Base-by-base conservation (phyloP, 108 stramenopile species). In the Nitzschia sp. region DNA sequence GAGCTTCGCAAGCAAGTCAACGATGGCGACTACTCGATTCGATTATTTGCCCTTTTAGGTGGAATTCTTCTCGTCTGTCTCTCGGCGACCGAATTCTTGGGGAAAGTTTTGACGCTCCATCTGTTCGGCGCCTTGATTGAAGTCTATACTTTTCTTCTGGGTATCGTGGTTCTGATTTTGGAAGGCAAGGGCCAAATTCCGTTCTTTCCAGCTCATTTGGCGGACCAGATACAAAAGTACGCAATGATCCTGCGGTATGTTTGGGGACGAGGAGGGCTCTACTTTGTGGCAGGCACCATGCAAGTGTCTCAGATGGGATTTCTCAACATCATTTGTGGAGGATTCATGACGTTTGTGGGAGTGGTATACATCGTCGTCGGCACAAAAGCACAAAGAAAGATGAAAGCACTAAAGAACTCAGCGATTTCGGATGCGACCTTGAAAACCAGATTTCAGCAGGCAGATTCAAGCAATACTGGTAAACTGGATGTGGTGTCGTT, bases 201-300 rank as follows among this genome's bases (percentile, higher is more conserved):
- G 2, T 30, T 73, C 26, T 45, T 69, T 45, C 58, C 77, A 30
- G 65, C 35, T 29, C n/a, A 22, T 13, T 35, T 75, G 64, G 68
- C 56, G 35, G 60, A 26, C 45, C 22, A 41, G 30, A 19, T 66
- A 61, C 53, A 54, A 47, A 76, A 79, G 55, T 79, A 83, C 72
- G 85, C 85, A 25, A 53, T 83, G 28, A 80, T 86, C 58, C 67
- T 86, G 15, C 71, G 63, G 26, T 82, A 71, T 58, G 63, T 86
- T 19, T 78, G 81, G 69, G 85, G 85, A 36, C 68, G 85, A 33
- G 85, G 85, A 0, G 36, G 33, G 13, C 50, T 86, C 4, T 86
- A 83, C 66, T 83, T 86, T 63, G 46, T 86, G 27, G 66, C 69
- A 11, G 85, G 85, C 16, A 63, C 85, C 23, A 47, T 86, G 45